phyloP scores from a whole-genome alignment of 2,329 filamentous ascomycete genomes.

The Rutstroemia sp. region DNA sequence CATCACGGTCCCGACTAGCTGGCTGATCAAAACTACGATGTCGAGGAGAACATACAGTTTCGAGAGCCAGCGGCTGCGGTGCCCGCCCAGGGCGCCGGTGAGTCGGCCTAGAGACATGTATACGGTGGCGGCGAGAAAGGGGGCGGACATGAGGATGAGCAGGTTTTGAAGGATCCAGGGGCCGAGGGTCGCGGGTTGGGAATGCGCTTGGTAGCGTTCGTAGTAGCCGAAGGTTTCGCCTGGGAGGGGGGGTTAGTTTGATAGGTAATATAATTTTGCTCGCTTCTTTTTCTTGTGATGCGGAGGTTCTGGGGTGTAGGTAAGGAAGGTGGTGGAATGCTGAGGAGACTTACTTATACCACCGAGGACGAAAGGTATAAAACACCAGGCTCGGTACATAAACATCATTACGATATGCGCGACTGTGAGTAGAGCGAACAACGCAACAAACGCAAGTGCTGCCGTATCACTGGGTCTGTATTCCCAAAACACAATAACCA shows the following conservation, averaged over 20 bases:
- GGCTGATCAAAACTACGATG: conserved; percentile 39
- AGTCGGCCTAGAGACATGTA: conserved; percentile 40
- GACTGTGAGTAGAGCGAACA: conserved; percentile 11
- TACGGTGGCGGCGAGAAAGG: conserved; percentile 37
- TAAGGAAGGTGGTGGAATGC: too few species aligned
- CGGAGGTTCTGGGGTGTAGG: too few species aligned
- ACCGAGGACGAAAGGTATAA: conserved; percentile 16
- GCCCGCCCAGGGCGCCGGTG: conserved; percentile 32
- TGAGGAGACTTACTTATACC: conserved; percentile 9
- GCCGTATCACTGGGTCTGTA: conserved; percentile 13
- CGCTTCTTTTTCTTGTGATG: too few species aligned
- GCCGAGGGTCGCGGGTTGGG: neutral
- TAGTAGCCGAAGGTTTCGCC: conserved; percentile 15
- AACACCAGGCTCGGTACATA: conserved; percentile 13
- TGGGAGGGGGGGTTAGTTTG: neutral
- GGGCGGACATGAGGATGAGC: conserved; percentile 36
- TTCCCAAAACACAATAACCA: too few species aligned
- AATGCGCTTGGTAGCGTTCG: neutral
- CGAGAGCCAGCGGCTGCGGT: conserved; percentile 37
- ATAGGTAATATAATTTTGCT: too few species aligned
- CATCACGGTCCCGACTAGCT: conserved; percentile 32
- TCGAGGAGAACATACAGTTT: conserved; percentile 45
- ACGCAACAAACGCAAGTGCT: conserved; percentile 14
- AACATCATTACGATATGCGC: conserved; percentile 15
- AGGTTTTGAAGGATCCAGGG: conserved; percentile 35